Base-by-base conservation (phyloP, 2,329 filamentous ascomycete genomes). In the Blastomyces emzantsi region DNA sequence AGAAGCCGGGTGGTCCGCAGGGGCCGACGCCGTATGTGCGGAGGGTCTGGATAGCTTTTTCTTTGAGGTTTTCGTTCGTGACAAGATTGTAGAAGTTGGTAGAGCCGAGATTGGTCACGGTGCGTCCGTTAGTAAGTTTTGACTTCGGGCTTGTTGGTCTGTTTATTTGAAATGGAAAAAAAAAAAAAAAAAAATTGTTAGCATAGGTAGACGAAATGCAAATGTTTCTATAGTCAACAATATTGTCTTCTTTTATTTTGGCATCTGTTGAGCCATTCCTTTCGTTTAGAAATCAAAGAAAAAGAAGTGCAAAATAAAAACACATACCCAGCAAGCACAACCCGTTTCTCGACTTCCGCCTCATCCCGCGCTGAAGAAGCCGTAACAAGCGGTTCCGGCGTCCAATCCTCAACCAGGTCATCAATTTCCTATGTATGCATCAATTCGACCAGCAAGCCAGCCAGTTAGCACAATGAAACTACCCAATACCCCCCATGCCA, bases 21-120 rank as follows among this genome's bases (percentile, higher is more conserved):
- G 94, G 93, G 9, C 94, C 95, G 51, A 99, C 95, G 63, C 94
- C 94, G 71, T 99, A 99, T 25, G 90, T 96, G 65, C 93, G 90
- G 49, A 99, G 84, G 0, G 92, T 95, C 75, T 93, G 88, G 66
- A 99, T 92, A 1, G 93, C 94, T 76, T 96, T 95, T 70, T 97
- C 92, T 73, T 96, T 96, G 71, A 99, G 87, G 45, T 87, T 85
- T 66, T 97, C 93, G 74, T 96, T 97, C 62, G 86, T 86, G 67
- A 95, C 90, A 76, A 99, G 92, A 79, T 99, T 97, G 82, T 96
- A 97, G 77, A 94, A 96, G 76, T 99, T 99, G 79, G 92, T 94
- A 1, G 90, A 95, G 47, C 91, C 93, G 67, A 99, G 87, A 74
- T 99, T 99, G 64, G 85, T 91, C 30, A 97, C 94, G 22, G 90